Evolutionary conservation across 169 alveolate species (phyloP).

Genomic region (Cryptosporidium andersoni): DNA sequence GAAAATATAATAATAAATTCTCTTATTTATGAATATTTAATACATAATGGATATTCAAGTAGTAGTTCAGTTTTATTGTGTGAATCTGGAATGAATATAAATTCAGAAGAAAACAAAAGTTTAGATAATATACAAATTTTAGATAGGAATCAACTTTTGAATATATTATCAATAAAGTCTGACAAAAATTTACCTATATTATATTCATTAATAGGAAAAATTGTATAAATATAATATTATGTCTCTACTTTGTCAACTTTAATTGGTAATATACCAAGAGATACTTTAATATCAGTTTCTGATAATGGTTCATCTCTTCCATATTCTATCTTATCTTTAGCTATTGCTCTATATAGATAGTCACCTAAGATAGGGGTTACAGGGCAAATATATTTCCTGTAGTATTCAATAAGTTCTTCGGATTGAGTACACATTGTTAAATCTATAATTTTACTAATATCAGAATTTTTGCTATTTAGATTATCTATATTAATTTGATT

Average conservation of each 20-base stretch:
- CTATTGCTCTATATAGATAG: conserved; percentile 63
- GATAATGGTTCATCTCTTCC: conserved; percentile 18
- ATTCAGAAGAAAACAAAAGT: background rate
- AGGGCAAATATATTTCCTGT: conserved; percentile 44
- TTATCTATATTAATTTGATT: conserved; percentile 11
- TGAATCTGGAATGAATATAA: conserved; percentile 40
- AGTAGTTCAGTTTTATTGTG: conserved; percentile 9
- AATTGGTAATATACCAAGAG: conserved; percentile 48
- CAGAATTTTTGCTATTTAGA: background rate
- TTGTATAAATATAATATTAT: background rate
- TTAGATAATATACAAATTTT: background rate
- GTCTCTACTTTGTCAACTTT: conserved; percentile 4
- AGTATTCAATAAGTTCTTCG: conserved; percentile 45
- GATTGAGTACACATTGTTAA: conserved; percentile 33
- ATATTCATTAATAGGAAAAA: conserved; percentile 19
- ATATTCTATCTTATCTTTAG: conserved; percentile 18
- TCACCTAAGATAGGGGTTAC: conserved; percentile 65
- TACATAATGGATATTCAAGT: conserved; percentile 31
- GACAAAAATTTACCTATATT: conserved; percentile 27
- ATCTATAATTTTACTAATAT: conserved; percentile 12
- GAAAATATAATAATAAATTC: conserved; percentile 54
- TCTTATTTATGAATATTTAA: conserved; percentile 40
- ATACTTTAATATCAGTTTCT: conserved; percentile 28
- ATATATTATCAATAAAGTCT: conserved; percentile 12
- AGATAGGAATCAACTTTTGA: conserved; percentile 20